These are phyloP conservation scores for Solanum habrochaites DNA, from an alignment of 257 asterid species.

Conservation along the genomic window DNA sequence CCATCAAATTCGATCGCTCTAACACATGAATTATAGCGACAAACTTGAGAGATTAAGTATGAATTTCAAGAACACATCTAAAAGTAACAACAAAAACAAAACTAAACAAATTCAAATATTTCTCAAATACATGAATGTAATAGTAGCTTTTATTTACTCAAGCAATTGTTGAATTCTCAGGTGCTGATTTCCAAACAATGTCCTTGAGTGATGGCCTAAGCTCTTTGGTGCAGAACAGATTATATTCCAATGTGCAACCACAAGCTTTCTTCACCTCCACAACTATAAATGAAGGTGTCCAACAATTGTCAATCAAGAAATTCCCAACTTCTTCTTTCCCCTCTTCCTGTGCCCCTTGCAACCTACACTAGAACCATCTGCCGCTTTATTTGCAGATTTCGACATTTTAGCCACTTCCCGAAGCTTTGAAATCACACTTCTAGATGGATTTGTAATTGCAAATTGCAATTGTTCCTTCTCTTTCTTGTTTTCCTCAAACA, in stretches of 20 bases:
- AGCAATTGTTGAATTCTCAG: constrained; percentile 21
- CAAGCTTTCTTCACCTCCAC: constrained; percentile 66
- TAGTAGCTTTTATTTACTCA: neutral
- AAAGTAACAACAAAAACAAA: neutral
- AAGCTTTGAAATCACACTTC: constrained; percentile 54
- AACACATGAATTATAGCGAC: neutral
- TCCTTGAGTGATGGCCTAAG: constrained; percentile 64
- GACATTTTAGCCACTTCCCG: constrained; percentile 49
- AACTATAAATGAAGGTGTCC: constrained; percentile 39
- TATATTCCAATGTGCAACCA: constrained; percentile 60
- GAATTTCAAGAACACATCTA: neutral
- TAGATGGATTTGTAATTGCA: constrained; percentile 46
- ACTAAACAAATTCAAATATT: neutral
- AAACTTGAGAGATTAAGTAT: neutral
- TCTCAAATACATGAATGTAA: neutral
- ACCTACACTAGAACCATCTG: constrained; percentile 48
- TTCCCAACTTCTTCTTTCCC: constrained; percentile 67
- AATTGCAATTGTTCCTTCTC: constrained; percentile 45
- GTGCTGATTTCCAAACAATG: constrained; percentile 42
- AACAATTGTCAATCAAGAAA: constrained; percentile 42
- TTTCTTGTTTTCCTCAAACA: constrained; percentile 39
- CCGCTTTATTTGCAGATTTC: constrained; percentile 61
- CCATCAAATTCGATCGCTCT: neutral
- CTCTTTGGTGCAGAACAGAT: constrained; percentile 56
- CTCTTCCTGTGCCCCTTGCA: constrained; percentile 39